A percentile compares a stretch with the other conserved stretches of the same genome.
These are phyloP conservation scores for Pseudozyma hubeiensis DNA, from an alignment of 1,284 basidiomycete genomes.

Conservation along the genomic window DNA sequence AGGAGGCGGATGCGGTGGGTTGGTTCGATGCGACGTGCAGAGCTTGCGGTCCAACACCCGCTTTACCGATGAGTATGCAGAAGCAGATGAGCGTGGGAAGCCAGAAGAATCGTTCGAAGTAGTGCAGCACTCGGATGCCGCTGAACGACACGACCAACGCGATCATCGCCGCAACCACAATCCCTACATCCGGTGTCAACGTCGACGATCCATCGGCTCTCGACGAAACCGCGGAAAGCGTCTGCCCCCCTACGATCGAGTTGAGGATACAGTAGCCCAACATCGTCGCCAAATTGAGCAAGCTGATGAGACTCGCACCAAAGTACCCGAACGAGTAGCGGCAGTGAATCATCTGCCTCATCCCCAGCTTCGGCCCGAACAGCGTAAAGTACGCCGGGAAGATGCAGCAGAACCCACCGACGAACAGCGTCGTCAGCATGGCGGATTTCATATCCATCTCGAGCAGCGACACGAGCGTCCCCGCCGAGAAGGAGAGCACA, in stretches of 20 bases:
- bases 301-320: conserved; percentile 74
- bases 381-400: conserved; percentile 56
- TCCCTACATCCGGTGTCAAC: conserved; percentile 76
- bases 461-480: conserved; percentile 73
- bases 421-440: conserved; percentile 68
- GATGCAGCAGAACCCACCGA: conserved; percentile 68
- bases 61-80: conserved; percentile 73
- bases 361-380: conserved; percentile 75
- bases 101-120: conserved; percentile 79
- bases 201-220: conserved; percentile 22
- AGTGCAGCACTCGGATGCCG: conserved; percentile 79
- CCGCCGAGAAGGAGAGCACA: conserved; percentile 73
- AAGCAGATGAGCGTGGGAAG: conserved; percentile 80
- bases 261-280: conserved; percentile 73
- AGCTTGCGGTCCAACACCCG: conserved; percentile 73
- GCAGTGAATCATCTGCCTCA: conserved; percentile 74
- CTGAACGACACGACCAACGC: conserved; percentile 84
- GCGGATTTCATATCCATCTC: conserved; percentile 73
- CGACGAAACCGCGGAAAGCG: conserved; percentile 70
- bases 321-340: conserved; percentile 75
- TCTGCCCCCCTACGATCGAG: conserved; percentile 72
- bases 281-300: conserved; percentile 66
- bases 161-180: conserved; percentile 83
- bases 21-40: conserved; percentile 72
- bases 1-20: conserved; percentile 70